Percentiles rank a stretch among this genome's conserved stretches.
phyloP scores from a whole-genome alignment of 1,284 basidiomycete genomes.

The Hymenochaete sp. region DNA sequence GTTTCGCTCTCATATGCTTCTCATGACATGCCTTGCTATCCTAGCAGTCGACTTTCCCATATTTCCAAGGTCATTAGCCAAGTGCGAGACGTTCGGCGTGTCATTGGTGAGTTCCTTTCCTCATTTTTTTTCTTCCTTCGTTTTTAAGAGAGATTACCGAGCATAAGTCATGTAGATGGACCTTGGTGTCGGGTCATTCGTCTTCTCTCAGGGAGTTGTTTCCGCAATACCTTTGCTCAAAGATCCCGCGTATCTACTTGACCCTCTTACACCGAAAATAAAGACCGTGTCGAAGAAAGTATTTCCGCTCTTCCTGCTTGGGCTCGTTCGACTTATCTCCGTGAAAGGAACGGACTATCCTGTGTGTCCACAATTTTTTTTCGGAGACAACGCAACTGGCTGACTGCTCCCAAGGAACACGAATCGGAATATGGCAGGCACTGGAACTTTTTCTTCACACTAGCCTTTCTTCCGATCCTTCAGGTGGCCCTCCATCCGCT shows the following conservation, averaged over 20 bases:
- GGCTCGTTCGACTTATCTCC: slow-evolving; percentile 69
- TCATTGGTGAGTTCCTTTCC: slow-evolving; percentile 57
- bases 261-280: slow-evolving; percentile 46
- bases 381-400: background rate
- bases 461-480: slow-evolving; percentile 73
- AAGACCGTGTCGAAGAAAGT: slow-evolving; percentile 44
- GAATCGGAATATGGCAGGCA: slow-evolving; percentile 93
- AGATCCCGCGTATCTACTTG: slow-evolving; percentile 43
- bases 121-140: background rate
- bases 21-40: slow-evolving; percentile 87
- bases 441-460: slow-evolving; percentile 98
- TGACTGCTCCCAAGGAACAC: slow-evolving; percentile 72
- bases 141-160: slow-evolving; percentile 3
- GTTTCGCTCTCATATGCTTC: slow-evolving; percentile 92
- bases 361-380: slow-evolving; percentile 35
- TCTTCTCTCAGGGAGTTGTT: slow-evolving; percentile 89
- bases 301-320: slow-evolving; percentile 66
- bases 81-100: slow-evolving; percentile 92
- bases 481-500: slow-evolving; percentile 66
- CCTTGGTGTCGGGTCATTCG: slow-evolving; percentile 91
- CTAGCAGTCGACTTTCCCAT: slow-evolving; percentile 94
- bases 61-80: slow-evolving; percentile 83
- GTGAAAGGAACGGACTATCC: slow-evolving; percentile 96
- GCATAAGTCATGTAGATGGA: slow-evolving; percentile 71
- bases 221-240: slow-evolving; percentile 73